These are phyloP conservation scores for Corynespora cassiicola DNA, from an alignment of 2,329 filamentous ascomycete genomes.

Conservation along the genomic window DNA sequence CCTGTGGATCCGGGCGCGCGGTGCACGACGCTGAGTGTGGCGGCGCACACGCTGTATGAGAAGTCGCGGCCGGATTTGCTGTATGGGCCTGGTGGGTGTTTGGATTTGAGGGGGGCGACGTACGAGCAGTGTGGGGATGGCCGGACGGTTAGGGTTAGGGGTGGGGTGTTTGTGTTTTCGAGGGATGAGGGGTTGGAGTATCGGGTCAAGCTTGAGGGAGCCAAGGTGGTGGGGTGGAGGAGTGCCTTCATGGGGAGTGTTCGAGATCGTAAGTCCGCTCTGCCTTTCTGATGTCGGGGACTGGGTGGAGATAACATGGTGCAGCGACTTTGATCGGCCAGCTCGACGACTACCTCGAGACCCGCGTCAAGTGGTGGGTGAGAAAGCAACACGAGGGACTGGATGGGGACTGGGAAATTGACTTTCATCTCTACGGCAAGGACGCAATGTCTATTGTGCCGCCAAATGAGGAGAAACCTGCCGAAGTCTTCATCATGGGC, in stretches of 20 bases:
- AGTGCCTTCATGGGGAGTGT: slow-evolving; percentile 56
- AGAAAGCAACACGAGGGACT: slow-evolving; percentile 14
- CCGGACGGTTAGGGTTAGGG: slow-evolving; percentile 49
- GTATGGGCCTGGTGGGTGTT: slow-evolving; percentile 56
- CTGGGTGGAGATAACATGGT: slow-evolving; percentile 1
- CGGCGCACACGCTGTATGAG: slow-evolving; percentile 63
- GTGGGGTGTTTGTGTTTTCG: slow-evolving; percentile 40
- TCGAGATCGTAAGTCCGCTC: slow-evolving; percentile 40
- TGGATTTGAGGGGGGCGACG: slow-evolving; percentile 49
- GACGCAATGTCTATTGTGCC: slow-evolving; percentile 40
- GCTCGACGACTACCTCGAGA: slow-evolving; percentile 17
- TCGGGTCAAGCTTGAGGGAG: slow-evolving; percentile 59
- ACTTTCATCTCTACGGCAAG: slow-evolving; percentile 56
- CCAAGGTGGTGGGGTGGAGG: slow-evolving; percentile 51
- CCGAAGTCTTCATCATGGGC: slow-evolving; percentile 56
- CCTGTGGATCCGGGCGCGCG: slow-evolving; percentile 47
- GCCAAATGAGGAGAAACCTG: slow-evolving; percentile 17
- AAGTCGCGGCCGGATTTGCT: slow-evolving; percentile 60
- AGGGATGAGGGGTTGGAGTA: slow-evolving; percentile 40
- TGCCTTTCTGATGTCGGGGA: neutral
- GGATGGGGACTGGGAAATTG: slow-evolving; percentile 44
- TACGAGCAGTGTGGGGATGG: slow-evolving; percentile 52
- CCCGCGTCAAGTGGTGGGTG: slow-evolving; percentile 9
- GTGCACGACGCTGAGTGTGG: slow-evolving; percentile 59
- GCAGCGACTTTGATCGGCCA: slow-evolving; percentile 31